Percentiles rank a stretch among this genome's conserved stretches.
phyloP scores from a whole-genome alignment of 345 rosid genomes.

The Psidium guajava region DNA sequence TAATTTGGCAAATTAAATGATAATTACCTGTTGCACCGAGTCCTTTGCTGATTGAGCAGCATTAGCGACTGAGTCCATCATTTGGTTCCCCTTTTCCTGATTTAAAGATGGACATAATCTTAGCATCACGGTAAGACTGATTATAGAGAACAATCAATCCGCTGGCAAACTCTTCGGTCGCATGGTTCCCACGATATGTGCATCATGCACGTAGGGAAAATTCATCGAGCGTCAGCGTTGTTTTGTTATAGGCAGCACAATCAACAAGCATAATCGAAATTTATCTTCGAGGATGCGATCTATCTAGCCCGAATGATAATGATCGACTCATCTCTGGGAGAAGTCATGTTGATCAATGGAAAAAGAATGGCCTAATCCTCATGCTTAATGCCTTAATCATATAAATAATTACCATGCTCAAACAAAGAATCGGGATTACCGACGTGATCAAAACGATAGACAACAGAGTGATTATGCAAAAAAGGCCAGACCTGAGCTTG shows the following conservation, averaged over 20 bases:
- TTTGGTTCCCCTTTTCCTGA: conserved; percentile 45
- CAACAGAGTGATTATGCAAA: not conserved
- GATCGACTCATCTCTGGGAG: not conserved
- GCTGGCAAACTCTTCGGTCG: not conserved
- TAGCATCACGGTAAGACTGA: not conserved
- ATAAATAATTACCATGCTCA: not conserved
- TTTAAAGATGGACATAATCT: not conserved
- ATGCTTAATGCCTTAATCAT: not conserved
- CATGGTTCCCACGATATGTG: not conserved
- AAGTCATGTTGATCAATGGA: not conserved
- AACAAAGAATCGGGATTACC: not conserved
- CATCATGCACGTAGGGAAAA: not conserved
- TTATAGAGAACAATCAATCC: not conserved
- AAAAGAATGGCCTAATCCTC: not conserved
- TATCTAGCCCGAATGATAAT: not conserved
- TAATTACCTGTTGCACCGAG: conserved; percentile 30
- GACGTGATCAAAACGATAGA: not conserved
- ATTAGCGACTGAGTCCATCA: conserved; percentile 41
- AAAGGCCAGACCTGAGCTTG: conserved; percentile 26
- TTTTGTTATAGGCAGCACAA: not conserved
- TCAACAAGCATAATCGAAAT: not conserved
- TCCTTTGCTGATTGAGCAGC: conserved; percentile 61
- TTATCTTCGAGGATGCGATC: not conserved
- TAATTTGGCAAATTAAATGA: not conserved
- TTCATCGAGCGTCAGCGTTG: not conserved